Conservation (phyloP, 2,329 filamentous ascomycete species). For the Botrytis elliptica region DNA sequence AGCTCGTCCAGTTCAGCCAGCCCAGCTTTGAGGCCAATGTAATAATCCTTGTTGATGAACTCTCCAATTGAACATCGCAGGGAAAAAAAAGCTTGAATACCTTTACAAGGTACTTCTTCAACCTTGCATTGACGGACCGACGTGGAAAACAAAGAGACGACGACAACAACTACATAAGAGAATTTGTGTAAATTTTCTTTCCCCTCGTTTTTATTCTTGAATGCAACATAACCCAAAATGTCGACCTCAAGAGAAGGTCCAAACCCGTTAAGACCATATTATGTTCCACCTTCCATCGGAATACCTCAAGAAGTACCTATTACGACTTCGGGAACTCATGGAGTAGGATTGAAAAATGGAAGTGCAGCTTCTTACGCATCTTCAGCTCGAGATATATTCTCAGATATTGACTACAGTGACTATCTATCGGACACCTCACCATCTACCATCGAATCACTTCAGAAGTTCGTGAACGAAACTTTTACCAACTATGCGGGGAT, state of each 20-base stretch:
- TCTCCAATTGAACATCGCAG: conserved; percentile 7
- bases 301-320: conserved; percentile 46
- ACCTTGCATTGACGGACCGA: conserved; percentile 12
- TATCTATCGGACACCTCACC: conserved; percentile 77
- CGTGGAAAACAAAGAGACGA: conserved; percentile 17
- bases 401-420: conserved; percentile 88
- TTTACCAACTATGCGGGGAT: conserved; percentile 91
- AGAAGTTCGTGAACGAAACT: conserved; percentile 77
- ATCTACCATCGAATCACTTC: conserved; percentile 70
- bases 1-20: background rate
- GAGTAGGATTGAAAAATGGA: conserved; percentile 38
- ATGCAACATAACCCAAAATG: conserved; percentile 40
- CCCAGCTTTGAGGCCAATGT: background rate
- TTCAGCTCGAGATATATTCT: conserved; percentile 80
- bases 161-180: background rate
- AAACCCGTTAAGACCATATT: conserved; percentile 61
- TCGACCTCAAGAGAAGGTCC: conserved; percentile 50
- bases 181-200: background rate
- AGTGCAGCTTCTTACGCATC: conserved; percentile 53
- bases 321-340: conserved; percentile 39
- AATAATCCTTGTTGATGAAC: conserved; percentile 8
- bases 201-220: background rate
- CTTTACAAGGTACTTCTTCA: conserved; percentile 17
- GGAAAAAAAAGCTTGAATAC: conserved; percentile 2
- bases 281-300: conserved; percentile 64